Conservation (phyloP, 2,329 filamentous ascomycete genomes). For the Diaporthe australafricana region DNA sequence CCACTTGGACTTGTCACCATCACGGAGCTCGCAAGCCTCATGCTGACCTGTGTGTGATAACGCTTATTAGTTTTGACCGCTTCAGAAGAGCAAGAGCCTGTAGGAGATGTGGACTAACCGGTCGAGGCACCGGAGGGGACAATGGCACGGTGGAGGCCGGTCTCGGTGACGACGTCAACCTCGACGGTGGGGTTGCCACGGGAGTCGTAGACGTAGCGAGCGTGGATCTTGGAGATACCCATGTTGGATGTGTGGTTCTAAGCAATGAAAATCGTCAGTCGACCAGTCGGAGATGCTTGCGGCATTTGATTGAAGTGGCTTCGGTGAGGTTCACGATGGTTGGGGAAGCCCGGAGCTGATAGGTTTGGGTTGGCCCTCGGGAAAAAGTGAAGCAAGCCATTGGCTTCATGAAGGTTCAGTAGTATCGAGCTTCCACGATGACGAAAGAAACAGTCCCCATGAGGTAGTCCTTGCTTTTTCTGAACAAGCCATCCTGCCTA, state of each 20-base stretch:
- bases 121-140: slow-evolving; percentile 97
- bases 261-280: slow-evolving; percentile 8
- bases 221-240: slow-evolving; percentile 91
- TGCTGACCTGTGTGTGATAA: slow-evolving; percentile 74
- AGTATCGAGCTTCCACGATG: background rate
- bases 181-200: slow-evolving; percentile 98
- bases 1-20: slow-evolving; percentile 90
- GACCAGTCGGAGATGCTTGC: background rate
- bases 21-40: slow-evolving; percentile 91
- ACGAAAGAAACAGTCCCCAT: background rate
- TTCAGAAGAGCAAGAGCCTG: slow-evolving; percentile 5
- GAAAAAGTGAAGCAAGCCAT: slow-evolving; percentile 1
- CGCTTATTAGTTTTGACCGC: slow-evolving; percentile 37
- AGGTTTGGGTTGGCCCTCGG: background rate
- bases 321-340: background rate
- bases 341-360: background rate
- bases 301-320: background rate
- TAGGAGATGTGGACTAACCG: slow-evolving; percentile 66
- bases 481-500: slow-evolving; percentile 1
- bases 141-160: slow-evolving; percentile 95
- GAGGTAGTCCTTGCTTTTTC: slow-evolving; percentile 4
- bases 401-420: background rate
- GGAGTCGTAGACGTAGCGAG: slow-evolving; percentile 98
- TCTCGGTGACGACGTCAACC: slow-evolving; percentile 96
- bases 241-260: slow-evolving; percentile 66